A percentile compares a stretch with the other conserved stretches of the same genome.
Conservation (phyloP, 805 yeast species). For the Wickerhamiella occidentalis region DNA sequence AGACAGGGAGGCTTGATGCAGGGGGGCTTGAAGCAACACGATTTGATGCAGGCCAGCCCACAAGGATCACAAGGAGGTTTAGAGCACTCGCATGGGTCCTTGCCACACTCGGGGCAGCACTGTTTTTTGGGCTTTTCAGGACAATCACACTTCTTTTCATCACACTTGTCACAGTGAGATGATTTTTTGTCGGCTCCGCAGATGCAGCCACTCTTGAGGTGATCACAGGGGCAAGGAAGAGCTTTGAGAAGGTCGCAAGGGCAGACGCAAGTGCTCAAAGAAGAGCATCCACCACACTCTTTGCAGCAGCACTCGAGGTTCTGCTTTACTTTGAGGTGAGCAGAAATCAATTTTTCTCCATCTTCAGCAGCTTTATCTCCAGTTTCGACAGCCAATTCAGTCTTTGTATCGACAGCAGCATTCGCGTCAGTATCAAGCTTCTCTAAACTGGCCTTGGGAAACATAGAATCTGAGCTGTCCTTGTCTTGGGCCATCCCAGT, state of each 20-base stretch:
- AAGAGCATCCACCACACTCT: slow-evolving; percentile 10
- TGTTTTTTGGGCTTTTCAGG: not conserved
- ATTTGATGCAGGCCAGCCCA: too few relatives aligned
- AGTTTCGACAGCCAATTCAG: not conserved
- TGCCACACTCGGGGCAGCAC: not conserved
- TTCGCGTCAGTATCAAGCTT: slow-evolving; percentile 1
- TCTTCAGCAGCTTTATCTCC: not conserved
- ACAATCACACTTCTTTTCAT: slow-evolving; percentile 1
- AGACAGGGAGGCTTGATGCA: slow-evolving; percentile 9
- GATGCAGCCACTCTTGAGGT: slow-evolving; percentile 5
- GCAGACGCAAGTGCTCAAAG: slow-evolving; percentile 1
- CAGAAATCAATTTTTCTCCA: not conserved
- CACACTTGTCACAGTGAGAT: slow-evolving; percentile 2
- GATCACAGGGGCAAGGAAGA: slow-evolving; percentile 10
- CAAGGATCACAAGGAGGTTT: not conserved
- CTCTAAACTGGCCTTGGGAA: not conserved
- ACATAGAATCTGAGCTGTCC: not conserved
- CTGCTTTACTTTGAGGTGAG: not conserved
- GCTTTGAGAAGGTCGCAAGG: not conserved
- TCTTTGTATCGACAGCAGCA: not conserved
- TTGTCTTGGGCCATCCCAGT: not conserved
- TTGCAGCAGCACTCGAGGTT: slow-evolving; percentile 7
- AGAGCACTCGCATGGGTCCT: not conserved
- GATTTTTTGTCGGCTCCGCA: not conserved
- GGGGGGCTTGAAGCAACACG: slow-evolving; percentile 2